A percentile compares a stretch with the other conserved stretches of the same genome.
These are phyloP conservation scores for Rhizopogon sp. DNA, from an alignment of 768 basidiomycete species.

Conservation along the genomic window DNA sequence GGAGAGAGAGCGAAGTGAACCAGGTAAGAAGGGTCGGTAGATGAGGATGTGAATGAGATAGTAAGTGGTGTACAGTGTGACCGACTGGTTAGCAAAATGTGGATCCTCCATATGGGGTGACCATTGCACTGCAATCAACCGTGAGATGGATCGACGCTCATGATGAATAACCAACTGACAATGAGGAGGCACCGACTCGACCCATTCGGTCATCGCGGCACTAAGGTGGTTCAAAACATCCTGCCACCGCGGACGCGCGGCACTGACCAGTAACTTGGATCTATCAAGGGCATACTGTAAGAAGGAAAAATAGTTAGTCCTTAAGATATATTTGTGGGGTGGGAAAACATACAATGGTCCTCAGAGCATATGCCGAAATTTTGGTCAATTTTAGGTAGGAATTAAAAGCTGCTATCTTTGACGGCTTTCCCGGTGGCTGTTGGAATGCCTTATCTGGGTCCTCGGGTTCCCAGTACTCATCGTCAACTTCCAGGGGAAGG, in stretches of 20 bases:
- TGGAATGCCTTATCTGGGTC: conserved; percentile 50
- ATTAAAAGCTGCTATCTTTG: conserved; percentile 57
- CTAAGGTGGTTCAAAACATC: conserved; percentile 65
- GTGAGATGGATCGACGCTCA: background rate
- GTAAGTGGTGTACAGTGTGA: conserved; percentile 52
- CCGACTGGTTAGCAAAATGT: conserved; percentile 50
- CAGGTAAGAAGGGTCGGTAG: conserved; percentile 63
- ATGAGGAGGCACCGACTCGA: conserved; percentile 62
- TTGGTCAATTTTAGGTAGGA: conserved; percentile 60
- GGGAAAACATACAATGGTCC: conserved; percentile 53
- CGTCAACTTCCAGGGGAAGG: conserved; percentile 77
- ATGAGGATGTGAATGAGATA: conserved; percentile 62
- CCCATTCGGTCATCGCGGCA: conserved; percentile 68
- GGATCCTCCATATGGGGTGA: conserved; percentile 44
- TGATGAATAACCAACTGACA: conserved; percentile 34
- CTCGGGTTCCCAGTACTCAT: conserved; percentile 66
- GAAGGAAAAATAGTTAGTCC: conserved; percentile 4
- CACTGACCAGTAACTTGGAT: conserved; percentile 48
- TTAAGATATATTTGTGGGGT: background rate
- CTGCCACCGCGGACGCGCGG: conserved; percentile 48
- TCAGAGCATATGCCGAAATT: conserved; percentile 63
- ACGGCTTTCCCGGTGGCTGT: conserved; percentile 61
- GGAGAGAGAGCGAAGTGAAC: conserved; percentile 24
- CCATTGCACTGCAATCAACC: conserved; percentile 47
- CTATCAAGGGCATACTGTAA: conserved; percentile 69